Percentiles rank a stretch among this genome's conserved stretches.
Evolutionary conservation across 2,329 filamentous ascomycete species (phyloP).

Genomic region (Pseudodiploospora longispora): DNA sequence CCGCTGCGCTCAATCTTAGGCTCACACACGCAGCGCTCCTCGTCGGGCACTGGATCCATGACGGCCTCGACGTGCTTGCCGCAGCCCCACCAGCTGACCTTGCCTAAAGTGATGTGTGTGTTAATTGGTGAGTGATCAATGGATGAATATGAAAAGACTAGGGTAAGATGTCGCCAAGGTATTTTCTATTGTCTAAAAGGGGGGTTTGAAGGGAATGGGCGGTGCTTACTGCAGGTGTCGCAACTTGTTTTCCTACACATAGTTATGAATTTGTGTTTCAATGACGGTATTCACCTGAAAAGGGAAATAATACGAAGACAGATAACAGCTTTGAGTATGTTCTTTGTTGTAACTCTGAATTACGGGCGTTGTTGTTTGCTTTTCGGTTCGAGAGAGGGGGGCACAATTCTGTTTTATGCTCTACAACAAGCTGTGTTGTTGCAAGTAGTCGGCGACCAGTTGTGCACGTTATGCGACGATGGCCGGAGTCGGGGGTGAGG

Average conservation of each 20-base stretch:
- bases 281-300: too few species aligned
- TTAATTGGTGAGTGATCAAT: neutral
- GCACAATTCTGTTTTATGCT: neutral
- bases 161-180: too few species aligned
- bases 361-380: neutral
- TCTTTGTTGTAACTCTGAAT: too few species aligned
- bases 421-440: too few species aligned
- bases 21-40: constrained; percentile 57
- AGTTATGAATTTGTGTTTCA: constrained; percentile 2
- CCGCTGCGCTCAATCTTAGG: constrained; percentile 55
- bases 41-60: constrained; percentile 49
- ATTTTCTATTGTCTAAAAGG: neutral
- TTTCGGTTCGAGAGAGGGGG: neutral
- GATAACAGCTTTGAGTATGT: too few species aligned
- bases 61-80: constrained; percentile 53
- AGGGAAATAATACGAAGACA: too few species aligned
- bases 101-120: constrained; percentile 31
- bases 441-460: too few species aligned
- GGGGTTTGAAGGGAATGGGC: neutral
- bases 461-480: too few species aligned
- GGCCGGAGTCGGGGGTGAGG: too few species aligned
- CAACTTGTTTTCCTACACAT: constrained; percentile 63
- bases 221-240: constrained; percentile 50
- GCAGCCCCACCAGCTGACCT: constrained; percentile 58
- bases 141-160: neutral